A percentile compares a stretch with the other conserved stretches of the same genome.
Conservation (phyloP, 2,329 filamentous ascomycete genomes). For the Colletotrichum sp. region DNA sequence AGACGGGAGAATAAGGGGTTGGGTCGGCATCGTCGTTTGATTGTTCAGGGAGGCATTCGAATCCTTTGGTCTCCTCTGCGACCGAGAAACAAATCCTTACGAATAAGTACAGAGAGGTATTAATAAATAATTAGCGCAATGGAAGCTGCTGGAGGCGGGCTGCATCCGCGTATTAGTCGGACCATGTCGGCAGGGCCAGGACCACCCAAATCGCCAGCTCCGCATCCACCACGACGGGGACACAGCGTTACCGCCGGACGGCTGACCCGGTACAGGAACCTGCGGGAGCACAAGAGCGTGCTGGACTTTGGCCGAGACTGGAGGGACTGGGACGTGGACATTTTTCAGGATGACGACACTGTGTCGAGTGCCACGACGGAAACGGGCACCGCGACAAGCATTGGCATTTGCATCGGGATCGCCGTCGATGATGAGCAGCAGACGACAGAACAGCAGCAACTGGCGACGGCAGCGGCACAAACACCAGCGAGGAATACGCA, state of each 20-base stretch:
- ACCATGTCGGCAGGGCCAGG: conserved; percentile 20
- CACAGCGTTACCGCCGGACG: conserved; percentile 10
- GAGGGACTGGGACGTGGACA: conserved; percentile 21
- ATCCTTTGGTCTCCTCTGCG: background rate
- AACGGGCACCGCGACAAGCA: conserved; percentile 18
- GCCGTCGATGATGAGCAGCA: conserved; percentile 12
- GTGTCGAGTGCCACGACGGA: conserved; percentile 21
- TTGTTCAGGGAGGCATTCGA: background rate
- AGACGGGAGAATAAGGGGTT: background rate
- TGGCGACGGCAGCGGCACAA: background rate
- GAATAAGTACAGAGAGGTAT: background rate
- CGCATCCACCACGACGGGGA: conserved; percentile 16
- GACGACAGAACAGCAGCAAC: background rate
- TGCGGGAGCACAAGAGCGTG: conserved; percentile 16
- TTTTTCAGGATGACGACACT: conserved; percentile 16
- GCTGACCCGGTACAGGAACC: conserved; percentile 12
- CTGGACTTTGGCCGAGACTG: conserved; percentile 19
- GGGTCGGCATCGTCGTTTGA: background rate
- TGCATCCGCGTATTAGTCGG: conserved; percentile 3
- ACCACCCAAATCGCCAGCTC: conserved; percentile 16
- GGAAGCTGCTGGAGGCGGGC: background rate
- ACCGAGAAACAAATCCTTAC: background rate
- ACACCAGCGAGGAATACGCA: background rate
- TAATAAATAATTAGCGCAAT: background rate
- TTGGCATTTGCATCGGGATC: conserved; percentile 13